These are phyloP conservation scores for Alternaria sp. DNA, from an alignment of 2,329 filamentous ascomycete genomes.

Conservation along the genomic window DNA sequence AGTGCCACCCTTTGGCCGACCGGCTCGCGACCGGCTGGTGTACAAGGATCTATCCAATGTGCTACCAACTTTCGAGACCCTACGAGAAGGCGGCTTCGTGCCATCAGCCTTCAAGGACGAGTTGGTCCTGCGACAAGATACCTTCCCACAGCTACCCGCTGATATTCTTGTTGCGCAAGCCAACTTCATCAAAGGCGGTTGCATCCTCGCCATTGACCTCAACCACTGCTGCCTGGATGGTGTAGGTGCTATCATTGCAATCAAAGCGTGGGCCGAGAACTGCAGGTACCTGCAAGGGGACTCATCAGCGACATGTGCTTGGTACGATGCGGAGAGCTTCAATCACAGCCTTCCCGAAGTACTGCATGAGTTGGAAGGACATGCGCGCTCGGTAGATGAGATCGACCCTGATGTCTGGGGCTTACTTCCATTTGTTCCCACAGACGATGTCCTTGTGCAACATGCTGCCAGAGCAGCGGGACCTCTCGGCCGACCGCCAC, in stretches of 20 bases:
- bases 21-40: slow-evolving; percentile 7
- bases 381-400: slow-evolving; percentile 15
- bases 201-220: slow-evolving; percentile 26
- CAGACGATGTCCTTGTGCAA: slow-evolving; percentile 13
- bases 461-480: not conserved
- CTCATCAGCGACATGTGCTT: slow-evolving; percentile 23
- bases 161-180: slow-evolving; percentile 35
- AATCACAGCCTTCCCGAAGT: slow-evolving; percentile 32
- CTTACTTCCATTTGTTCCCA: slow-evolving; percentile 24
- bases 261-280: slow-evolving; percentile 33
- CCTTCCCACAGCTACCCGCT: slow-evolving; percentile 25
- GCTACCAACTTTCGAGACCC: slow-evolving; percentile 22
- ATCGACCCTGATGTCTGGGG: slow-evolving; percentile 26
- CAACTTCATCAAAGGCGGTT: slow-evolving; percentile 37
- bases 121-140: slow-evolving; percentile 12
- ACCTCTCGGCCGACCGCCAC: slow-evolving; percentile 17
- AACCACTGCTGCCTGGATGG: slow-evolving; percentile 32
- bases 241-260: slow-evolving; percentile 25
- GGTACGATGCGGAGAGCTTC: slow-evolving; percentile 30
- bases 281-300: slow-evolving; percentile 33
- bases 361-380: slow-evolving; percentile 22
- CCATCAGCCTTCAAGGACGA: slow-evolving; percentile 27
- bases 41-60: slow-evolving; percentile 26
- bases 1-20: slow-evolving; percentile 18
- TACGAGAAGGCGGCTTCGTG: slow-evolving; percentile 22